A percentile compares a stretch with the other conserved stretches of the same genome.
phyloP scores from a whole-genome alignment of 108 stramenopile species.

The Parietichytrium sp. region DNA sequence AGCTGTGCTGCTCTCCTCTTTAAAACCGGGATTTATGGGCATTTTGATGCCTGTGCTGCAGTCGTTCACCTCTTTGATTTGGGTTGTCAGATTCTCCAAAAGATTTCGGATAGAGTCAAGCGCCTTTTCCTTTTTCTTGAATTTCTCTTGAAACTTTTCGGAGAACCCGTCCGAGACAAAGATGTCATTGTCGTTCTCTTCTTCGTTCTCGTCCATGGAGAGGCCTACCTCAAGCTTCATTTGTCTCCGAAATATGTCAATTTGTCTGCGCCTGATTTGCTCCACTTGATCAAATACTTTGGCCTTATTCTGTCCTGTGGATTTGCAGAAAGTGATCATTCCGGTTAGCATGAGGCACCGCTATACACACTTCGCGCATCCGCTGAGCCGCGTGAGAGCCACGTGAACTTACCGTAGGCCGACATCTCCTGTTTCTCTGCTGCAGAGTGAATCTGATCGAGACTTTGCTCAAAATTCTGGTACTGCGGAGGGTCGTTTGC shows the following conservation, averaged over 20 bases:
- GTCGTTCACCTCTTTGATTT: not conserved
- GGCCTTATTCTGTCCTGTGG: conserved; percentile 23
- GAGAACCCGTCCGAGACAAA: conserved; percentile 12
- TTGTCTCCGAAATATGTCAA: conserved; percentile 14
- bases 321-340: no score
- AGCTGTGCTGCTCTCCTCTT: no score
- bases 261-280: not conserved
- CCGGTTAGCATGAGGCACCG: no score
- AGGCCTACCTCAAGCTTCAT: conserved; percentile 23
- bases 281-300: not conserved
- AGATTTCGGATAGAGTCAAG: not conserved
- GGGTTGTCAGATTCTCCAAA: not conserved
- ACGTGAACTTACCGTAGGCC: no score
- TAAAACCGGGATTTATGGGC: conserved; percentile 1
- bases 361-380: no score
- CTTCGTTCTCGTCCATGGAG: conserved; percentile 28
- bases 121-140: conserved; percentile 18
- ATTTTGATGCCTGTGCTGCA: not conserved
- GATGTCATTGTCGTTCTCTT: conserved; percentile 4
- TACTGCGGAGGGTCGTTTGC: no score
- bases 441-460: no score
- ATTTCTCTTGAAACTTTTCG: conserved; percentile 31
- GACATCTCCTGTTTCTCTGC: no score
- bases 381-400: no score
- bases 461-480: no score